These are phyloP conservation scores for Lepiota brunneoincarnata DNA, from an alignment of 768 basidiomycete genomes.

Conservation along the genomic window DNA sequence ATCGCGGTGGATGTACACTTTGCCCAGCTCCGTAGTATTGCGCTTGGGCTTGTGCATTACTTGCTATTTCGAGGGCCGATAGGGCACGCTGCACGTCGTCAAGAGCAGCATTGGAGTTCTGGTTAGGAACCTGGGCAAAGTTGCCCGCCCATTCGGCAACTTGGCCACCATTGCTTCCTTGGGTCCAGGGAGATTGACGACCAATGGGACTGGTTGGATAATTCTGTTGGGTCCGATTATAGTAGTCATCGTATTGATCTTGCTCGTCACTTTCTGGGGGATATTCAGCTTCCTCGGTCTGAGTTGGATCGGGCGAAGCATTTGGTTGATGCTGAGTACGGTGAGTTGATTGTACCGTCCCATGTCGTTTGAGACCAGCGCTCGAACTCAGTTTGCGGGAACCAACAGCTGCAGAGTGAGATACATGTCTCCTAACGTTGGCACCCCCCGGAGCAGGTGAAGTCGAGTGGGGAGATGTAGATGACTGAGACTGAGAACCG, in stretches of 20 bases:
- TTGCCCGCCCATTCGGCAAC: slow-evolving; percentile 56
- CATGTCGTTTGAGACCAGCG: slow-evolving; percentile 66
- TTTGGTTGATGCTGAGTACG: slow-evolving; percentile 36
- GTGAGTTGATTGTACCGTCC: slow-evolving; percentile 64
- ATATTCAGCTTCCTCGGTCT: slow-evolving; percentile 42
- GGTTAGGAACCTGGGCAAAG: slow-evolving; percentile 27
- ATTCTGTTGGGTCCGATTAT: slow-evolving; percentile 44
- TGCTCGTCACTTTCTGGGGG: slow-evolving; percentile 46
- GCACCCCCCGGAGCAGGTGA: slow-evolving; percentile 73
- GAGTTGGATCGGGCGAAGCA: slow-evolving; percentile 35
- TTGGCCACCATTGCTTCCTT: slow-evolving; percentile 17
- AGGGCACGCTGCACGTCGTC: slow-evolving; percentile 80
- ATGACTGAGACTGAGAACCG: slow-evolving; percentile 39
- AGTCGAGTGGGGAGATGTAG: slow-evolving; percentile 63
- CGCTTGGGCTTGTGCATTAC: slow-evolving; percentile 20
- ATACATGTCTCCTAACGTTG: slow-evolving; percentile 76
- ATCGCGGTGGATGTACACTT: slow-evolving; percentile 65
- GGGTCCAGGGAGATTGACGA: slow-evolving; percentile 65
- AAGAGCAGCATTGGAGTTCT: slow-evolving; percentile 37
- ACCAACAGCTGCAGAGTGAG: slow-evolving; percentile 55
- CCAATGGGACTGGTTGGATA: slow-evolving; percentile 58
- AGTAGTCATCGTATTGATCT: slow-evolving; percentile 57
- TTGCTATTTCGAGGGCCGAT: slow-evolving; percentile 61
- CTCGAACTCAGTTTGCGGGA: slow-evolving; percentile 41
- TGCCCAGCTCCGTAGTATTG: slow-evolving; percentile 46